A percentile compares a stretch with the other conserved stretches of the same genome.
These are phyloP conservation scores for Lactifluus volemus DNA, from an alignment of 768 basidiomycete genomes.

Conservation along the genomic window DNA sequence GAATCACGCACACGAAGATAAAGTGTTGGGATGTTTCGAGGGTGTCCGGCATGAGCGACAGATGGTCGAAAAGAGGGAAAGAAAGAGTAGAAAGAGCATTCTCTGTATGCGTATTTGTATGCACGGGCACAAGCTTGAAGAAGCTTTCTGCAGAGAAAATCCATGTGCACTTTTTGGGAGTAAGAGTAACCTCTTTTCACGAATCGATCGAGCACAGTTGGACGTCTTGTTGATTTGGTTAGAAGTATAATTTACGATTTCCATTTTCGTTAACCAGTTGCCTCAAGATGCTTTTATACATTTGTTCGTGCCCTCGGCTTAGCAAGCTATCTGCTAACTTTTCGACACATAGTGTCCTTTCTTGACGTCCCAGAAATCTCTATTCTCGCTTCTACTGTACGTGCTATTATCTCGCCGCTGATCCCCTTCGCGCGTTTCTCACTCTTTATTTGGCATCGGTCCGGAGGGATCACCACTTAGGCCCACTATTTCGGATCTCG, in stretches of 20 bases:
- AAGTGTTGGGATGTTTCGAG: slow-evolving; percentile 59
- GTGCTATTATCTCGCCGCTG: slow-evolving; percentile 42
- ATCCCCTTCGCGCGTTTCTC: too few relatives aligned
- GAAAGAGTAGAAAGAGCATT: neutral
- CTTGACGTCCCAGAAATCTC: slow-evolving; percentile 68
- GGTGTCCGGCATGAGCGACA: slow-evolving; percentile 33
- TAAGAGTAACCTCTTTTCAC: neutral
- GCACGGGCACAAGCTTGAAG: neutral
- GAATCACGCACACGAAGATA: slow-evolving; percentile 53
- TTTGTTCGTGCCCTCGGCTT: slow-evolving; percentile 3
- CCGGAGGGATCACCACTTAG: slow-evolving; percentile 48
- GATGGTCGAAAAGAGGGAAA: neutral
- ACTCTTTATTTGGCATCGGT: slow-evolving; percentile 53
- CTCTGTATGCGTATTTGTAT: slow-evolving; percentile 12
- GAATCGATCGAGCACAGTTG: neutral
- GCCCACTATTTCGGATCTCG: slow-evolving; percentile 57
- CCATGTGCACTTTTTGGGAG: neutral
- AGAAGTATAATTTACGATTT: neutral
- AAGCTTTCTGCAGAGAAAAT: slow-evolving; percentile 4
- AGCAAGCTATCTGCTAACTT: neutral
- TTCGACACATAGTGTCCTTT: slow-evolving; percentile 45
- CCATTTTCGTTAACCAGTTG: neutral
- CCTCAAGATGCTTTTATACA: slow-evolving; percentile 10
- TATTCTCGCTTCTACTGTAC: slow-evolving; percentile 37
- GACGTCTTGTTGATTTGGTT: slow-evolving; percentile 1